Evolutionary conservation across 2,329 filamentous ascomycete species (phyloP).

Genomic region (Xylariomycetidae sp.): DNA sequence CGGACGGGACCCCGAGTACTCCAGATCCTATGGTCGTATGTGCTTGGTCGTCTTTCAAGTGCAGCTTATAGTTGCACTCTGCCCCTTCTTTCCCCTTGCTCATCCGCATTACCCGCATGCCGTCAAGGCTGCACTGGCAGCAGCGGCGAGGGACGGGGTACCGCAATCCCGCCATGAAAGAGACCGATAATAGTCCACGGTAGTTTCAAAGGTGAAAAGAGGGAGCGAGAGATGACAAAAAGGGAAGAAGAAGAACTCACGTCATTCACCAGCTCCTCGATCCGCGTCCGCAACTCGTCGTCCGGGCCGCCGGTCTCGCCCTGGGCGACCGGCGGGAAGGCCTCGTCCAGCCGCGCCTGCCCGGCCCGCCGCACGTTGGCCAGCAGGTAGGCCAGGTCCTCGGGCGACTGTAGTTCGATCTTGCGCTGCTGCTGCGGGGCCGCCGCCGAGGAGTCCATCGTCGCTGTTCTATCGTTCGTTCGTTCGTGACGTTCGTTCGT

Average conservation of each 20-base stretch:
- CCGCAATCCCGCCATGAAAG: too few species aligned
- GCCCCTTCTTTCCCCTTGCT: not conserved
- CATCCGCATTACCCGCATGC: not conserved
- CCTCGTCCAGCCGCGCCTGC: slow-evolving; percentile 58
- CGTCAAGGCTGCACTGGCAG: not conserved
- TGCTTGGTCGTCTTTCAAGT: not conserved
- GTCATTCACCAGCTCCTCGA: slow-evolving; percentile 54
- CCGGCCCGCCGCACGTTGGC: slow-evolving; percentile 64
- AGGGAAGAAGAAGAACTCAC: slow-evolving; percentile 28
- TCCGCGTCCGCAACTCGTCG: slow-evolving; percentile 52
- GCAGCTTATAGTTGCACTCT: slow-evolving; percentile 11
- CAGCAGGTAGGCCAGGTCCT: slow-evolving; percentile 66
- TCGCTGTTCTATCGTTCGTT: not conserved
- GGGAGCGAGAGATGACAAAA: not conserved
- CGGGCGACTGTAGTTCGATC: slow-evolving; percentile 72
- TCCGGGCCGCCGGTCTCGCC: slow-evolving; percentile 27
- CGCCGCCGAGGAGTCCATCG: slow-evolving; percentile 21
- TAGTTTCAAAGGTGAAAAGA: too few species aligned
- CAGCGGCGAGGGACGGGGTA: too few species aligned
- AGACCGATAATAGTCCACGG: too few species aligned
- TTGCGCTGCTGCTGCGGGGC: too few species aligned
- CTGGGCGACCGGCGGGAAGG: slow-evolving; percentile 61
- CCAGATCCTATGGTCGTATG: slow-evolving; percentile 27
- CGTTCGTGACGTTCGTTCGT: not conserved
- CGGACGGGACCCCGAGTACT: slow-evolving; percentile 27